These are phyloP conservation scores for Fusarium temperatum DNA, from an alignment of 2,329 filamentous ascomycete species.

Conservation along the genomic window DNA sequence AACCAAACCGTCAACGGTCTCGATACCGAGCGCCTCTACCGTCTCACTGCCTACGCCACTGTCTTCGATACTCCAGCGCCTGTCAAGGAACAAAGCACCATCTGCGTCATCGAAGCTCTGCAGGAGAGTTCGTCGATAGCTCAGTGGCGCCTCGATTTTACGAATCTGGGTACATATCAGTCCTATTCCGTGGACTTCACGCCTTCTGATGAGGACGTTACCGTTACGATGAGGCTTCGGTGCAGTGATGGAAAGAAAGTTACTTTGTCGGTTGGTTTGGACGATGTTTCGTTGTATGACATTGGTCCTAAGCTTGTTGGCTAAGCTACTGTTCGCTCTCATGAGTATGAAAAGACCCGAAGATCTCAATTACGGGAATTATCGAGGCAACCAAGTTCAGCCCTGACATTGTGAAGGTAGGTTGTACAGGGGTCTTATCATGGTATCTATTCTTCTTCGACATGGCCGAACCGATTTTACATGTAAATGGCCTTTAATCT, in stretches of 20 bases:
- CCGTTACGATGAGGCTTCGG: not conserved
- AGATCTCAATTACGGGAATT: not conserved
- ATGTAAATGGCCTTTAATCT: not conserved
- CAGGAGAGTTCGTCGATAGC: fast-evolving
- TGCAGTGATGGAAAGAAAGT: not conserved
- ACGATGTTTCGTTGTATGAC: not conserved
- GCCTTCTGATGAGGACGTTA: not conserved
- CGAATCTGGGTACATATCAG: not conserved
- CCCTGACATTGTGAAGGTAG: fast-evolving
- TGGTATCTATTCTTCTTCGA: not conserved
- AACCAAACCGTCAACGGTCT: conserved; percentile 2
- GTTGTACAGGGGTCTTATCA: fast-evolving
- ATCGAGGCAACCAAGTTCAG: fast-evolving
- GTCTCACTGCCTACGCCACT: not conserved
- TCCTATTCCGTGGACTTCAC: not conserved
- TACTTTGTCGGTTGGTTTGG: not conserved
- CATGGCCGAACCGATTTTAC: fast-evolving
- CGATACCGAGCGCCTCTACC: not conserved
- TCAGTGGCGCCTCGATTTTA: not conserved
- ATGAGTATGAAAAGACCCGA: fast-evolving
- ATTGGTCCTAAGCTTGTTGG: not conserved
- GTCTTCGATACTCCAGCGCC: not conserved
- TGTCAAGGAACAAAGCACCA: fast-evolving
- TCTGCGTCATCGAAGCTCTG: not conserved
- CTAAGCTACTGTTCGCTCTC: fast-evolving